Percentiles rank a stretch among this genome's conserved stretches.
Evolutionary conservation across 352 stramenopile genomes (phyloP).

Genomic region (Peronospora farinosa): DNA sequence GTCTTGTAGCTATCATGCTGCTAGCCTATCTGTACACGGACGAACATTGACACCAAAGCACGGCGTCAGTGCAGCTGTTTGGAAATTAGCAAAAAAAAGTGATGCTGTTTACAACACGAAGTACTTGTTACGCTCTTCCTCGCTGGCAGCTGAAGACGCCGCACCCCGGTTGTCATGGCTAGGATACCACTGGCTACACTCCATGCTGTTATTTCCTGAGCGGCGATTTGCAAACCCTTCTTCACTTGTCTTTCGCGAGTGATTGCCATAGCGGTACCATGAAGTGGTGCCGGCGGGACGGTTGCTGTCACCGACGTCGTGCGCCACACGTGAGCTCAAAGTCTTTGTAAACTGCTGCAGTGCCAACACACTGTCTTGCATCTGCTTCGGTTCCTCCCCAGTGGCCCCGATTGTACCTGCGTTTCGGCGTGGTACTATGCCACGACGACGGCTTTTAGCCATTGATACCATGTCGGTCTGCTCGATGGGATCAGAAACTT

Average conservation of each 20-base stretch:
- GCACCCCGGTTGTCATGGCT: slow-evolving; percentile 34
- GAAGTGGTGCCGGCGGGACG: slow-evolving; percentile 42
- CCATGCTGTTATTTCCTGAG: slow-evolving; percentile 62
- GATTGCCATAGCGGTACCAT: slow-evolving; percentile 77
- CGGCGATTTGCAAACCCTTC: slow-evolving; percentile 39
- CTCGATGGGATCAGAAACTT: slow-evolving; percentile 23
- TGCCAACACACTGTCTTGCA: slow-evolving; percentile 58
- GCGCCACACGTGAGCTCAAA: slow-evolving; percentile 63
- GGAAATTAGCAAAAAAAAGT: slow-evolving; percentile 21
- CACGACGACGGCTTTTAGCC: slow-evolving; percentile 26
- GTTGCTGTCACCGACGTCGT: slow-evolving; percentile 40
- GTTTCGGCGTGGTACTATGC: slow-evolving; percentile 29
- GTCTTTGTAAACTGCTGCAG: slow-evolving; percentile 83
- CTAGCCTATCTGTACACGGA: slow-evolving; percentile 21
- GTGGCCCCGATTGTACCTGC: slow-evolving; percentile 40
- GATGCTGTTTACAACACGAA: slow-evolving; percentile 63
- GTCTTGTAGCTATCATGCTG: slow-evolving; percentile 19
- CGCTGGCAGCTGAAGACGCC: slow-evolving; percentile 38
- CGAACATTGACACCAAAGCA: slow-evolving; percentile 13
- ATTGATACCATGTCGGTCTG: slow-evolving; percentile 29
- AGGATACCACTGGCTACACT: slow-evolving; percentile 40
- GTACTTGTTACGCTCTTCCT: slow-evolving; percentile 79
- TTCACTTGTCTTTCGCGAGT: slow-evolving; percentile 60
- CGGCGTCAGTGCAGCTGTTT: slow-evolving; percentile 12
- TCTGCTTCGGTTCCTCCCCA: slow-evolving; percentile 35